Base-by-base conservation (phyloP, 23 red algal species). In the Agarophyton chilense region DNA sequence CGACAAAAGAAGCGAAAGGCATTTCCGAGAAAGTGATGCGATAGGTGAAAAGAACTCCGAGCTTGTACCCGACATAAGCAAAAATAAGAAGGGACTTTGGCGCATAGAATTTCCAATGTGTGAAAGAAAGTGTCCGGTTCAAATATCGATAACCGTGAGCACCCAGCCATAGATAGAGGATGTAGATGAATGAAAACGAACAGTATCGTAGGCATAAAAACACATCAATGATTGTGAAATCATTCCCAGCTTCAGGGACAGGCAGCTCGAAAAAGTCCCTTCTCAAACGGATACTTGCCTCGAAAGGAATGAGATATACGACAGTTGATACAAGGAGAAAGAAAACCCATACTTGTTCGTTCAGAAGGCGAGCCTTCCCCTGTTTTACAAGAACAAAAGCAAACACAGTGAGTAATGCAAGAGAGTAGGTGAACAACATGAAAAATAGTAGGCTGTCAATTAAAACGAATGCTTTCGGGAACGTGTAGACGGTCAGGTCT, bases 281-380 rank as follows among this genome's bases (percentile, higher is more conserved):
- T 39, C 18, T 47, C 19, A 95, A 34, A 43, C 51, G 43, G 0
- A 89, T 34, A 13, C 79, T 77, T 31, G 81, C 49, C 25, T 95
- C 76, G 60, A 57, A 86, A 10, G 93, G 93, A 70, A 81, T 95
- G 2, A 91, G 14, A 51, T 95, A 95, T n/a, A 75, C n/a, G 6
- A 72, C 55, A 2, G 86, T 76, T 22, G 70, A 67, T 32, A 70
- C 17, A 46, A 79, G 55, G 16, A 95, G 84, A 26, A 91, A 24
- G 14, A 90, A 14, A 2, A 90, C 93, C 93, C 93, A 95, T 40
- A 95, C 49, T 74, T 90, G 84, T 67, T 95, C 93, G 33, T 80
- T 78, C 29, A 89, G 52, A n/a, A 89, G 33, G n/a, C 32, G 38
- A 28, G 22, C 22, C 10, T 33, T 42, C 52, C 85, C 52, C 29